These are phyloP conservation scores for Chondrus crispus DNA, from an alignment of 23 red algal species.

Conservation along the genomic window DNA sequence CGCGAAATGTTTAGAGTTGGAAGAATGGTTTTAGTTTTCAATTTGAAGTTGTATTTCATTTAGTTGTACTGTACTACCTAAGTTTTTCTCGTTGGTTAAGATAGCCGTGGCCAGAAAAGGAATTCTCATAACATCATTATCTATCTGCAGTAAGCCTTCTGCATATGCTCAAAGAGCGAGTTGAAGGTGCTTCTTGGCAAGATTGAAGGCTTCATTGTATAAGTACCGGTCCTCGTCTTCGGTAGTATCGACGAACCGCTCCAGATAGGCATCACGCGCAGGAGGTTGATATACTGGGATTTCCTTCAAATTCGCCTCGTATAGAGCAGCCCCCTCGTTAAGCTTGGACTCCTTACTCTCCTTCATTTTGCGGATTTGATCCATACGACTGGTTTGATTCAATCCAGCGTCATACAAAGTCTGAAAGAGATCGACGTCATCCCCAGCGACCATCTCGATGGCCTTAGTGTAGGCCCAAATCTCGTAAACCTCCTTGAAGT, in stretches of 20 bases:
- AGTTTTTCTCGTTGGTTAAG: too few relatives aligned
- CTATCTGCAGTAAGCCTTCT: too few relatives aligned
- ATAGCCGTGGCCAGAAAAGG: too few relatives aligned
- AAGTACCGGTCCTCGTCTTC: not conserved
- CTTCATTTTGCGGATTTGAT: not conserved
- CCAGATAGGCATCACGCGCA: not conserved
- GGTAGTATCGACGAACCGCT: constrained; percentile 35
- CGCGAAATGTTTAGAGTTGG: too few relatives aligned
- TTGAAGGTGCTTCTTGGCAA: too few relatives aligned
- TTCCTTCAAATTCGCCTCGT: not conserved
- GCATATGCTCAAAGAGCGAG: too few relatives aligned
- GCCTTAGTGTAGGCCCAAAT: constrained; percentile 11
- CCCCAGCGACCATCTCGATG: not conserved
- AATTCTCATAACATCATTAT: too few relatives aligned
- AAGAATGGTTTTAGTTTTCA: too few relatives aligned
- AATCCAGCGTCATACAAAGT: constrained; percentile 25
- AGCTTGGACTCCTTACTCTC: not conserved
- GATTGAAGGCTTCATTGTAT: constrained; percentile 3
- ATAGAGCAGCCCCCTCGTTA: not conserved
- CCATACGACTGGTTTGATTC: not conserved
- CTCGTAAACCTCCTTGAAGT: constrained; percentile 24
- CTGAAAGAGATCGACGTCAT: not conserved
- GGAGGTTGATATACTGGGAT: not conserved
- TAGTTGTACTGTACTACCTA: too few relatives aligned
- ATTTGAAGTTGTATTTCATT: too few relatives aligned